phyloP scores from a whole-genome alignment of 208 protist genomes.

The Endotrypanum monterogeii region DNA sequence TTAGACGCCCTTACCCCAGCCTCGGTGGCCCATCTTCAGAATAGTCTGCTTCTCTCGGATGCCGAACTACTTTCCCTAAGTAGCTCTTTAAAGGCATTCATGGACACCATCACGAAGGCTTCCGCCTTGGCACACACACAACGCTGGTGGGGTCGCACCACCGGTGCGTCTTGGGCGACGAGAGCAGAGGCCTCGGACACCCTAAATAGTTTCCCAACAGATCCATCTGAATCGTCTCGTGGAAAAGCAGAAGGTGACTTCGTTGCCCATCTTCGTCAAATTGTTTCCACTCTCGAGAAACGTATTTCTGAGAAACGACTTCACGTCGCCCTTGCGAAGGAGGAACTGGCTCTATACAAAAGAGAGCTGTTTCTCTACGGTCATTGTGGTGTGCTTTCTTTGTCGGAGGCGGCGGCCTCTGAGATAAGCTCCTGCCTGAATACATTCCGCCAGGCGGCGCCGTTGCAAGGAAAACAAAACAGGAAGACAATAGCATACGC shows the following conservation, averaged over 20 bases:
- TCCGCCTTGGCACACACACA: background rate
- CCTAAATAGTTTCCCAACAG: background rate
- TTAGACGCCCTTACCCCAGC: constrained; percentile 49
- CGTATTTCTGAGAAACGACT: constrained; percentile 44
- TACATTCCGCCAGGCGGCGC: background rate
- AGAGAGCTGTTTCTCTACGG: constrained; percentile 59
- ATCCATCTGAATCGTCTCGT: background rate
- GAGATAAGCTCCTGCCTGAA: constrained; percentile 10
- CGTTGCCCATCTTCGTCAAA: constrained; percentile 35
- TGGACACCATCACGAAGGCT: constrained; percentile 32
- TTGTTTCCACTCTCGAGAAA: constrained; percentile 38
- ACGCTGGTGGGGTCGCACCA: background rate
- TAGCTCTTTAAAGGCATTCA: constrained; percentile 49
- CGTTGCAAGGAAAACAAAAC: background rate
- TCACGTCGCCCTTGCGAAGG: constrained; percentile 71
- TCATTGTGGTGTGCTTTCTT: constrained; percentile 50
- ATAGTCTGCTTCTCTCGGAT: constrained; percentile 64
- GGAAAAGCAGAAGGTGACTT: background rate
- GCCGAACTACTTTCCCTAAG: constrained; percentile 65
- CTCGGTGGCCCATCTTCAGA: constrained; percentile 46
- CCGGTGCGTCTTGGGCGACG: background rate
- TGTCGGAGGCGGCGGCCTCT: constrained; percentile 27
- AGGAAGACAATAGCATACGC: background rate
- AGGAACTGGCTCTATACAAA: constrained; percentile 81
- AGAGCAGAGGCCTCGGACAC: background rate